Percentiles rank a stretch among this genome's conserved stretches.
Conservation (phyloP, 2,329 filamentous ascomycete genomes). For the Cryphonectria carpinicola region DNA sequence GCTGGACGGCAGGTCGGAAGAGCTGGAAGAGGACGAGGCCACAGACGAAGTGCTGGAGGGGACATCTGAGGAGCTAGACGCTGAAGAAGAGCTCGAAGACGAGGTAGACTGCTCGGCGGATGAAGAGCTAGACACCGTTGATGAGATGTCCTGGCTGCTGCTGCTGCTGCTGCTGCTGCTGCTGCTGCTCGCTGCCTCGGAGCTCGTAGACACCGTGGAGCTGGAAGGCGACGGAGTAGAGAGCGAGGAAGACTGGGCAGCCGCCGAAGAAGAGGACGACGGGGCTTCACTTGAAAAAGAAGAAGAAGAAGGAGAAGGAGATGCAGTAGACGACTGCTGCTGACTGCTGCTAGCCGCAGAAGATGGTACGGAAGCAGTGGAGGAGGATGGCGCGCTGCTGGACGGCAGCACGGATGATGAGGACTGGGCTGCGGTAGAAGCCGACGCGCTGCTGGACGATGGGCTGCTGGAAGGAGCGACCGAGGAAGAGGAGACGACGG, state of each 20-base stretch:
- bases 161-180: not conserved
- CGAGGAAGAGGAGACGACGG: not conserved
- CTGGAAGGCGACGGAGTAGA: not conserved
- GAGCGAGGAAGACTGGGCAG: not conserved
- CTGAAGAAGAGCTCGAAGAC: not conserved
- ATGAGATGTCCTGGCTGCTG: not conserved
- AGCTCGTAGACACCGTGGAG: not conserved
- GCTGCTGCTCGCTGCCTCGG: not conserved
- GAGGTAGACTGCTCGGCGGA: not conserved
- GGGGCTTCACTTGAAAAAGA: not conserved
- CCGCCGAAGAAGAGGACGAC: not conserved
- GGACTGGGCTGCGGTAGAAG: not conserved
- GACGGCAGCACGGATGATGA: not conserved
- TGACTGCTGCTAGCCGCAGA: slow-evolving; percentile 2
- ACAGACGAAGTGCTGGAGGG: not conserved
- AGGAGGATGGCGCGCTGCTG: not conserved
- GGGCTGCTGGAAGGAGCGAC: not conserved
- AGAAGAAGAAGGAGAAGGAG: not conserved
- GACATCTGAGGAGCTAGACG: not conserved
- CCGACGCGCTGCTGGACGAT: not conserved
- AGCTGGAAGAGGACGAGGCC: not conserved
- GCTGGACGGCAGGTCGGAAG: not conserved
- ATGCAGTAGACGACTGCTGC: not conserved
- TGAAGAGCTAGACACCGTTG: not conserved
- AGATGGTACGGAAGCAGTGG: not conserved